Base-by-base conservation (phyloP, 768 basidiomycete species). In the Collybia mongolica region DNA sequence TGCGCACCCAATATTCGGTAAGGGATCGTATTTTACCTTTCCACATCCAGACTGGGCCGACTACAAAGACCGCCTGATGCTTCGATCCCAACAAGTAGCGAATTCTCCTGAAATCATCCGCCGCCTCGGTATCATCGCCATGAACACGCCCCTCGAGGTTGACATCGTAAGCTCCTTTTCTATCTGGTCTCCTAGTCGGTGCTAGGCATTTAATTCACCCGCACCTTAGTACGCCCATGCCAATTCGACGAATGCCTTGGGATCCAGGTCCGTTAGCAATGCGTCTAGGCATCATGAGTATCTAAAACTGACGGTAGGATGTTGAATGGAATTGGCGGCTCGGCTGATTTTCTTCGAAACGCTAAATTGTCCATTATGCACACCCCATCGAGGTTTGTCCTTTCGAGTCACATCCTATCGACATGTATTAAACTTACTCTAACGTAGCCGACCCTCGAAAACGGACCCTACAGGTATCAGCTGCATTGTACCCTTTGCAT, bases 341-440 rank as follows among this genome's bases (percentile, higher is more conserved):
- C 74, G 11, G 75, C 69, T 6, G 76, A 78, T 54, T 78, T 78
- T 52, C 56, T 78, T 56, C 63, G 76, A 29, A 77, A 76, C 50
- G 75, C 76, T 6, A 78, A 78, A 54, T 59, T 78, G 44, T 75
- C 73, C 5, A 75, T 78, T 42, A 78, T 77, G 76, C 75, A 76
- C 52, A 78, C 76, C 0, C 76, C 76, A 14, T 72, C 71, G 5
- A 71, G 63, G 71, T 72, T 45, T 22, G 60, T 56, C 20, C 29
- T 26, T 3, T 29, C 26, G 38, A 22, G 17, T 6, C 14, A n/a
- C n/a, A 44, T 11, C 14, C 5, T 28, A 32, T 32, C 8, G 43
- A 23, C n/a, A 48, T 36, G 20, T 37, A 19, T 18, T 14, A 28
- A 29, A 3, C 28, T 22, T 1, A 7, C 17, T 36, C 11, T 32